Conservation (phyloP, 495 filamentous ascomycete genomes). For the Talaromyces thailandensis region DNA sequence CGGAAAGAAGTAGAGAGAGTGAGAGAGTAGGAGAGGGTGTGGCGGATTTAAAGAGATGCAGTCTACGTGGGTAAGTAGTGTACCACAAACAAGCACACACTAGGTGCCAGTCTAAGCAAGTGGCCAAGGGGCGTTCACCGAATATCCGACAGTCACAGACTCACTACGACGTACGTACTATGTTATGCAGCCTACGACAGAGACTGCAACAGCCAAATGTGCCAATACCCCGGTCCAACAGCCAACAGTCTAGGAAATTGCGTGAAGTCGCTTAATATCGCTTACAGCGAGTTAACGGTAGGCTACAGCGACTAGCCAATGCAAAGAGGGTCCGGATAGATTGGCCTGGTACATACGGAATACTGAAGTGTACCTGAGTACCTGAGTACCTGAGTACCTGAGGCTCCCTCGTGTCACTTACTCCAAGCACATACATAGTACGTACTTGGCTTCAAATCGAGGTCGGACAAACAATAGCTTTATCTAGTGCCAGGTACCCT, state of each 20-base stretch:
- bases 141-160: not conserved
- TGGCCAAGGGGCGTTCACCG: not conserved
- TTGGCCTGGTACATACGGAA: no score
- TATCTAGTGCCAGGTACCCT: not conserved
- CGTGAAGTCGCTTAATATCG: not conserved
- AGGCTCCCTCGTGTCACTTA: not conserved
- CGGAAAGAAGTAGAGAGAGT: not conserved
- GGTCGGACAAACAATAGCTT: not conserved
- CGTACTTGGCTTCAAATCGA: not conserved
- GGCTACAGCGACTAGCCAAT: not conserved
- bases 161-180: no score
- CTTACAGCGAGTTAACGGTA: not conserved
- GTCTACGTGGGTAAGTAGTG: not conserved
- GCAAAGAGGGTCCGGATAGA: not conserved
- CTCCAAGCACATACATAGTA: not conserved
- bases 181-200: not conserved
- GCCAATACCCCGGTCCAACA: not conserved
- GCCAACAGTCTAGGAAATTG: not conserved
- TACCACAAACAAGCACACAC: not conserved
- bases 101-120: not conserved
- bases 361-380: no score
- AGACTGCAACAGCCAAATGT: not conserved
- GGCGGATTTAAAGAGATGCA: not conserved
- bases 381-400: no score
- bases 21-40: not conserved